phyloP scores from a whole-genome alignment of 768 basidiomycete genomes.

The Boletus edulis region DNA sequence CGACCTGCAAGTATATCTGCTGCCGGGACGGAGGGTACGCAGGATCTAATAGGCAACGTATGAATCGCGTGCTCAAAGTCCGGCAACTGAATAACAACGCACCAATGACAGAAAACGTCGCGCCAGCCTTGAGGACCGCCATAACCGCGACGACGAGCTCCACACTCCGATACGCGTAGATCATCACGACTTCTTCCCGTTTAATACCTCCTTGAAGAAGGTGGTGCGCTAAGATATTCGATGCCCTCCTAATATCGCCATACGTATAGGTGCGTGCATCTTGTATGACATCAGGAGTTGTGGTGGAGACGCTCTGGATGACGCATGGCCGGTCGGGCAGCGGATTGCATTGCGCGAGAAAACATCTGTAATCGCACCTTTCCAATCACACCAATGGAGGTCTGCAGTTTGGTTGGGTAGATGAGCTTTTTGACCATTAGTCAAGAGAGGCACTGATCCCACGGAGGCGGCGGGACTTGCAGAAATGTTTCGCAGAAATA shows the following conservation, averaged over 20 bases:
- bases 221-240: conserved; percentile 88
- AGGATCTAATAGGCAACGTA: conserved; percentile 58
- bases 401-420: conserved; percentile 86
- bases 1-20: conserved; percentile 89
- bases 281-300: conserved; percentile 40
- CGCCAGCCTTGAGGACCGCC: conserved; percentile 94
- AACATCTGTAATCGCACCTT: conserved; percentile 94
- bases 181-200: conserved; percentile 95
- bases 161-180: conserved; percentile 94
- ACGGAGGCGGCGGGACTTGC: conserved; percentile 65
- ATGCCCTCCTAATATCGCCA: conserved; percentile 73
- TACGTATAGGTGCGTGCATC: conserved; percentile 71
- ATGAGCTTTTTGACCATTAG: conserved; percentile 59
- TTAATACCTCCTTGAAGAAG: conserved; percentile 82
- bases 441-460: conserved; percentile 79
- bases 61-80: conserved; percentile 1
- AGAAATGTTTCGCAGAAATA: conserved; percentile 70
- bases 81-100: conserved; percentile 24
- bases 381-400: conserved; percentile 96
- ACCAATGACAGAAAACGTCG: conserved; percentile 97
- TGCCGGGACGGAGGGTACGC: conserved; percentile 95
- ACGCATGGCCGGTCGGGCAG: conserved; percentile 86
- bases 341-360: conserved; percentile 84
- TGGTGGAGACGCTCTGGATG: conserved; percentile 64
- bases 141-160: conserved; percentile 97